Base-by-base conservation (phyloP, 306 rosid genomes). In the Calophaca sinica region DNA sequence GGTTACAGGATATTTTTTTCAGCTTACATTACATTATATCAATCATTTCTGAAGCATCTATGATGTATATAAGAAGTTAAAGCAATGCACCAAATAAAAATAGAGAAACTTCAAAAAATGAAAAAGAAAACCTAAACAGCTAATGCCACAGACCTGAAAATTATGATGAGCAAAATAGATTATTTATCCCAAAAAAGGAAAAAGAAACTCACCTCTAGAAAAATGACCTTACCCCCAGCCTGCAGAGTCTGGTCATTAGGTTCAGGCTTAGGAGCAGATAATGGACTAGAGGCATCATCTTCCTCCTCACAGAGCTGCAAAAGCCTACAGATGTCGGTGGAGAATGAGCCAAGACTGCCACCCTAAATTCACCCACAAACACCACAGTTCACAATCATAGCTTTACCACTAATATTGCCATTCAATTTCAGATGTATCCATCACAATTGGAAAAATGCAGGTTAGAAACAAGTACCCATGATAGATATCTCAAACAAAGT, bases 221-320 rank as follows among this genome's bases (percentile, higher is more conserved):
- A 84, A 44, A 76, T 69, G 78, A 71, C 62, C 74, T 88, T 78
- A 70, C 79, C 90, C 87, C 90, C 90, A 61, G 83, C 80, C 81
- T 85, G 96, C 76, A 86, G 76, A 45, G 66, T 76, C 45, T 86
- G 97, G 60, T 92, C 93, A 51, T 87, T 90, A 51, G 97, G 99
- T 88, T 94, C 97, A 11, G 90, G 84, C 71, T 92, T 92, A 10
- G 85, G 88, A 5, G 81, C 83, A 69, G 80, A 91, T 83, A 94
- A 89, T 6, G 96, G 98, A 79, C 99, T 94, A 74, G 89, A 86
- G 80, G 99, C 99, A 76, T 94, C 99, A 85, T 94, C 99, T 78
- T 94, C 99, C 89, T 94, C 99, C 81, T 94, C 99, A 28, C 92
- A 90, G 5, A 92, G 93, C 83, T 94, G 97, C 88, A 92, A 67